Evolutionary conservation across 2,329 filamentous ascomycete species (phyloP), one percentile per base, ranked within the genome.

Genomic region (Aspergillus puulaauensis): DNA sequence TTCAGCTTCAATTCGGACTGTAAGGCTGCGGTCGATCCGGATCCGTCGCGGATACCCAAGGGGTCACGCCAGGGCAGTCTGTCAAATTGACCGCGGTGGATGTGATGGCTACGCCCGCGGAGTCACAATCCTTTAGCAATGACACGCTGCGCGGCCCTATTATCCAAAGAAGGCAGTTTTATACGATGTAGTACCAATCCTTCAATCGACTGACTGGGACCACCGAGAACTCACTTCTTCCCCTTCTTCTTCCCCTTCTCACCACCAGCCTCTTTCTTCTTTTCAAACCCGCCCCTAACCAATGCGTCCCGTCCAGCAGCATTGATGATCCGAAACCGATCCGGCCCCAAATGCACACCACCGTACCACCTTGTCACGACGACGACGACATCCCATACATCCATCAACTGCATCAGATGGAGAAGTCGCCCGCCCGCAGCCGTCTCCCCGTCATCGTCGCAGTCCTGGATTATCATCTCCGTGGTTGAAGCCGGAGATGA

Each of bases 321-420:
- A 71, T 97, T 97, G 71, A 99, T 98, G 54, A 96, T 80, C 12
- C 91, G 86, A 72, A 99, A 99, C 63, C 95, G 81, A 72, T 93
- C 89, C 50, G 93, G 93, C 0, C 95, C 95, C 46, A 99, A 77
- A 66, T 92, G 89, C 57, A 96, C 84, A 1, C 95, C 95, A 4
- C 95, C 95, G 74, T 96, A 99, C 95, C 95, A 99, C 61, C 95
- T 80, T 40, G 90, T 92, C 27, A 99, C 93, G 3, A 99, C 89
- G 0, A 99, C 91, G 79, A 98, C 88, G 15, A 89, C 88, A 73
- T 96, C 86, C 92, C 93, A 97, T 11, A 96, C 82, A 69, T 93
- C 90, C 90, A 97, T 97, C 60, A 96, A 77, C 78, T 97, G 92
- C 87, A 99, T 89, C 31, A 99, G 79, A 77, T 96, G 91, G 59